Base-by-base conservation (phyloP, 192 early-diverging fungal species). In the Gigaspora rosea region DNA sequence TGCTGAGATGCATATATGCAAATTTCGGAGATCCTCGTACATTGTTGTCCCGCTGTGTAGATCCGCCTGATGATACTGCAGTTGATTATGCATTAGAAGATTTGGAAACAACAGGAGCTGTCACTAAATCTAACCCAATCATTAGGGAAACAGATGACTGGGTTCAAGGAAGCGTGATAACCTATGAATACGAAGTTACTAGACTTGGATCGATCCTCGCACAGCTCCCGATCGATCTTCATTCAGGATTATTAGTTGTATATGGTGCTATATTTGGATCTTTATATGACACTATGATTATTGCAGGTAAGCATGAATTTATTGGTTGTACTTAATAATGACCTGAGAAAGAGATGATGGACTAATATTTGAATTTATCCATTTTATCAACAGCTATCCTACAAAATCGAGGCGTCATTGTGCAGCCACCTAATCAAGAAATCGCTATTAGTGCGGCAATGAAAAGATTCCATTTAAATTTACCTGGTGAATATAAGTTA, bases 61-160 rank as follows among this genome's bases (percentile, higher is more conserved):
- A 80, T 52, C 78, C 79, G 33, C 79, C 77, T 10, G 58, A 71
- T 22, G 61, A 79, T 73, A 59, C 8, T 0, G 68, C 78, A n/a
- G 68, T 78, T 57, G 68, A 79, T 13, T 69, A 80, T 52, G 78
- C 79, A 33, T 20, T 80, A 32, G 67, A 79, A 51, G 79, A 78
- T 71, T 54, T 79, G 10, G 56, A 76, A 62, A 16, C 58, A n/a
- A 79, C 78, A 22, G 79, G 78, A 18, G 65, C 78, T 46, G 70
- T 80, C 9, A 41, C 27, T 33, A 70, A 76, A 57, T n/a, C 75
- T 22, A 22, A 56, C 47, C 33, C 18, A 41, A 12, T 12, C 27
- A 18, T 36, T 48, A 33, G 71, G 22, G 71, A 73, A 56, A 35
- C 18, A 20, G 54, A 57, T 33, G 49, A 48, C 22, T 62, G 71